Evolutionary conservation across 768 basidiomycete genomes (phyloP).

Genomic region (Trametes cinnabarina): DNA sequence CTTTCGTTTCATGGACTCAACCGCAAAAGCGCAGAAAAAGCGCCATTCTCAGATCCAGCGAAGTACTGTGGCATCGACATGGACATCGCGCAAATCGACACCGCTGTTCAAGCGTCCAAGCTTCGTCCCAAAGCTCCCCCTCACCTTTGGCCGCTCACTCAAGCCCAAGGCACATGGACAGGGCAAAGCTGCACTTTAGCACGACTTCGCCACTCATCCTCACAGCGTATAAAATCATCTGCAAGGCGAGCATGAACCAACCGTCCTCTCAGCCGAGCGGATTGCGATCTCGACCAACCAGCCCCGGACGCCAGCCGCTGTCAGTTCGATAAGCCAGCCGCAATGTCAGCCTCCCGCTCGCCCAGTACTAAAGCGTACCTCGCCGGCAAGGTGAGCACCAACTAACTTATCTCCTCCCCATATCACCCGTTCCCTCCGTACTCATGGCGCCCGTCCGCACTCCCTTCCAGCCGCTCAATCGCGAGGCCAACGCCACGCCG

Average conservation of each 20-base stretch:
- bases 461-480: not conserved
- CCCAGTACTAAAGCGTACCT: not conserved
- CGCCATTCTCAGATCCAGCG: too few species aligned
- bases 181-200: not conserved
- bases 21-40: too few species aligned
- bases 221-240: not conserved
- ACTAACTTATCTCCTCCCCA: not conserved
- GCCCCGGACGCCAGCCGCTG: not conserved
- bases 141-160: not conserved
- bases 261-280: conserved; percentile 1
- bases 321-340: not conserved
- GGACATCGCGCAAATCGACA: not conserved
- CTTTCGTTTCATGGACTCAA: too few species aligned
- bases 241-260: not conserved
- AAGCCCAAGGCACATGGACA: not conserved
- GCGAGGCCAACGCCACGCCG: not conserved
- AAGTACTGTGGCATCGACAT: too few species aligned
- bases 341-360: not conserved
- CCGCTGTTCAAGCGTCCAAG: not conserved
- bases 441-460: not conserved
- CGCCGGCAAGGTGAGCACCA: not conserved
- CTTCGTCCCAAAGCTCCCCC: not conserved
- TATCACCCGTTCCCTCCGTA: not conserved
- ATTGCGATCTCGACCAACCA: not conserved
- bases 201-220: not conserved